Evolutionary conservation across 805 yeast genomes (phyloP).

Genomic region (Clavispora carvajalis): DNA sequence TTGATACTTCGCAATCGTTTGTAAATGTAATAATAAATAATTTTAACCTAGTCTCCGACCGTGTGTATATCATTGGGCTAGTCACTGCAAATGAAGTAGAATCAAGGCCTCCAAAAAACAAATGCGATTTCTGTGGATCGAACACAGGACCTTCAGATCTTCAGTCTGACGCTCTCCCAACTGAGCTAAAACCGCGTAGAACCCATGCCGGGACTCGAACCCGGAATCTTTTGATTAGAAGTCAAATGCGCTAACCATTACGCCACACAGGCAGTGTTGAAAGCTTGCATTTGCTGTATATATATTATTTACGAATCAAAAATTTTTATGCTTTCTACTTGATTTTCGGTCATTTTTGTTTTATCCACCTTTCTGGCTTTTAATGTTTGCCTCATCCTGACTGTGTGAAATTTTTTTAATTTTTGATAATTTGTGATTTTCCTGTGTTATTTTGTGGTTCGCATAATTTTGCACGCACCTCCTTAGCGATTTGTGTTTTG

Average conservation of each 20-base stretch:
- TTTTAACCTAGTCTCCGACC: not conserved
- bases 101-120: too few species aligned
- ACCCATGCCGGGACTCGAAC: slow-evolving; percentile 19
- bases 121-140: slow-evolving; percentile 13
- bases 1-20: slow-evolving; percentile 11
- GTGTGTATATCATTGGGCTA: not conserved
- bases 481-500: too few species aligned
- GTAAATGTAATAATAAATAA: not conserved
- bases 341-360: too few species aligned
- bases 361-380: too few species aligned
- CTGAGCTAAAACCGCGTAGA: slow-evolving; percentile 21
- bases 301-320: too few species aligned
- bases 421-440: too few species aligned
- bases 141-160: slow-evolving; percentile 16
- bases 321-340: too few species aligned
- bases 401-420: too few species aligned
- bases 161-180: slow-evolving; percentile 25
- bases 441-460: too few species aligned
- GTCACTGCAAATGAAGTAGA: not conserved
- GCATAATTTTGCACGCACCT: too few species aligned
- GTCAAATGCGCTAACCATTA: slow-evolving; percentile 19
- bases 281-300: not conserved
- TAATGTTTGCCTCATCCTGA: too few species aligned
- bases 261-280: slow-evolving; percentile 14
- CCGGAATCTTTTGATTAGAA: slow-evolving; percentile 18